These are phyloP conservation scores for Dalbergia oliveri DNA, from an alignment of 306 rosid genomes.

Conservation along the genomic window DNA sequence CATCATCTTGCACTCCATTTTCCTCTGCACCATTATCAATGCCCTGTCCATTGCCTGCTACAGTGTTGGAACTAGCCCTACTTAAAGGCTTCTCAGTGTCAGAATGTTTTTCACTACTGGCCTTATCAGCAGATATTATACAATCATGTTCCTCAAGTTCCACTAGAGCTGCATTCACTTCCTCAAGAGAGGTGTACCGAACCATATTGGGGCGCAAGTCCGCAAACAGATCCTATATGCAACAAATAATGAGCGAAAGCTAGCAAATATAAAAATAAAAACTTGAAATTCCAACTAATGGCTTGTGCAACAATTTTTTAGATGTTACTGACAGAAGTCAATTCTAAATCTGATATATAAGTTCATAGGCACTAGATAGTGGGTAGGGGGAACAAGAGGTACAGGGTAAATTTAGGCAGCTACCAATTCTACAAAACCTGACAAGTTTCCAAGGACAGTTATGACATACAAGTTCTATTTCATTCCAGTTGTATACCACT, in stretches of 20 bases:
- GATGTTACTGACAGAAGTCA: constrained; percentile 6
- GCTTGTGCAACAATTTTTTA: constrained; percentile 1
- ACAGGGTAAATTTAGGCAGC: constrained; percentile 18
- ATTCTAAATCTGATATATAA: neutral
- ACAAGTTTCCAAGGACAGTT: neutral
- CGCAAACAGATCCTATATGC: constrained; percentile 86
- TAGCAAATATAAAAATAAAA: constrained; percentile 17
- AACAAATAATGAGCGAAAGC: constrained; percentile 29
- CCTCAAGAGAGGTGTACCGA: constrained; percentile 82
- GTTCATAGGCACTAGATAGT: constrained; percentile 2
- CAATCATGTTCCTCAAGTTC: constrained; percentile 91
- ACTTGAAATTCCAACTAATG: neutral
- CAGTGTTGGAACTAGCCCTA: constrained; percentile 56
- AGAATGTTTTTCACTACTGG: constrained; percentile 72
- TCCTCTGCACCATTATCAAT: constrained; percentile 67
- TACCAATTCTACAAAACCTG: constrained; percentile 6
- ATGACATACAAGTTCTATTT: constrained; percentile 30
- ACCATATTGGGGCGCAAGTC: constrained; percentile 94
- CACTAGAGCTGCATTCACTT: constrained; percentile 82
- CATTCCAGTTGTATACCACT: constrained; percentile 3
- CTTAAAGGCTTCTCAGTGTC: constrained; percentile 71
- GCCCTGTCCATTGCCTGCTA: constrained; percentile 67
- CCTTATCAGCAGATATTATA: constrained; percentile 68
- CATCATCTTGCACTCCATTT: constrained; percentile 79
- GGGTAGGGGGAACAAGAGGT: neutral